Percentiles rank a stretch among this genome's conserved stretches.
Conservation (phyloP, 148 eudicot species). For the Tetragonia tetragonoides region DNA sequence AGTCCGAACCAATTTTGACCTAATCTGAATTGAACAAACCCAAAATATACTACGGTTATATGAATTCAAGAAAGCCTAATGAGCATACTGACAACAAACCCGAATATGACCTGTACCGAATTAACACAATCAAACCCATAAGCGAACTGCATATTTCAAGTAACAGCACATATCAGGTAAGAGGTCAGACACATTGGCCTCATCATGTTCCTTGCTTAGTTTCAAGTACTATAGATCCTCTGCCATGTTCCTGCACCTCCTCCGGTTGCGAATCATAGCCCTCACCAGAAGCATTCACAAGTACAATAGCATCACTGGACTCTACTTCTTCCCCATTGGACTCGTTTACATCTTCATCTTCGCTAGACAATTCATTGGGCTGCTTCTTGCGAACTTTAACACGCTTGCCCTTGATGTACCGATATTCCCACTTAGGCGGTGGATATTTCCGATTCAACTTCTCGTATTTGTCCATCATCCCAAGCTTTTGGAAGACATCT, state of each 20-base stretch:
- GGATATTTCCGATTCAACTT: conserved; percentile 77
- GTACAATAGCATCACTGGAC: neutral
- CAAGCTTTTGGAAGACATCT: conserved; percentile 67
- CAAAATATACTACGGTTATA: too few species aligned
- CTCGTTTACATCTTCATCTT: conserved; percentile 15
- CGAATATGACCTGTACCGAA: too few species aligned
- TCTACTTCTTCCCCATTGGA: conserved; percentile 26
- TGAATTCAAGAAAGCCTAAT: too few species aligned
- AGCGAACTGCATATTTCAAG: too few species aligned
- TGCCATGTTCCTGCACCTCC: conserved; percentile 2
- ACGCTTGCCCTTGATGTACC: conserved; percentile 78
- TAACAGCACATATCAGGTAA: neutral
- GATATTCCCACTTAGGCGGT: conserved; percentile 80
- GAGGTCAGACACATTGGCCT: neutral
- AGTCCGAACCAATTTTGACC: too few species aligned
- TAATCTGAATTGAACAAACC: too few species aligned
- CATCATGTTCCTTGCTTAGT: neutral
- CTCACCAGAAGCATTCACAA: neutral
- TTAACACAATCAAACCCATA: too few species aligned
- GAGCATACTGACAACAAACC: too few species aligned
- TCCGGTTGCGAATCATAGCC: conserved; percentile 11
- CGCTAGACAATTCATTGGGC: conserved; percentile 25
- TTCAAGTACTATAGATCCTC: neutral
- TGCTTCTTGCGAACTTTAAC: conserved; percentile 52
- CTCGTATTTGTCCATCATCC: conserved; percentile 75